Conservation (phyloP, 2,329 filamentous ascomycete species). For the Hypoxylon rubiginosum region DNA sequence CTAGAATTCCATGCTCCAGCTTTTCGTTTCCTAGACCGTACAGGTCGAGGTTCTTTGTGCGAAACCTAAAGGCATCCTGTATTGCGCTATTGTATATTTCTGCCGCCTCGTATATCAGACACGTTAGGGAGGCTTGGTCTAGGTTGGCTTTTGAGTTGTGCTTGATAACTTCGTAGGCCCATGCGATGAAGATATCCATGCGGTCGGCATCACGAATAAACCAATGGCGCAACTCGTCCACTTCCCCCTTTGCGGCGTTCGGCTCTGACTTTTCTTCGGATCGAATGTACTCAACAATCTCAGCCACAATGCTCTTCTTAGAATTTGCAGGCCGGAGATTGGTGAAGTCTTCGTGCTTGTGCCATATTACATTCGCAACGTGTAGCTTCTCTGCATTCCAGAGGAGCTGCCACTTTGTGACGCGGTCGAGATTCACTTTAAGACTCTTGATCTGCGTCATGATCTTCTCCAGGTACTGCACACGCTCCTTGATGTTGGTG, state of each 20-base stretch:
- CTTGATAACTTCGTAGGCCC: slow-evolving; percentile 83
- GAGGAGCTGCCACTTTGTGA: slow-evolving; percentile 83
- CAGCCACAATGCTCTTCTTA: slow-evolving; percentile 78
- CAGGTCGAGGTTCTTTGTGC: slow-evolving; percentile 73
- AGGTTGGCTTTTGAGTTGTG: slow-evolving; percentile 74
- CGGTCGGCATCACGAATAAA: slow-evolving; percentile 82
- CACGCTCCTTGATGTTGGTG: slow-evolving; percentile 80
- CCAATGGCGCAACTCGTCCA: slow-evolving; percentile 86
- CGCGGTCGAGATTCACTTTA: slow-evolving; percentile 74
- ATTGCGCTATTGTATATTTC: slow-evolving; percentile 77
- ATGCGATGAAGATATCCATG: slow-evolving; percentile 81
- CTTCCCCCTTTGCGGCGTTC: slow-evolving; percentile 74
- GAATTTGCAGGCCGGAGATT: slow-evolving; percentile 69
- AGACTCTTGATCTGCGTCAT: slow-evolving; percentile 77
- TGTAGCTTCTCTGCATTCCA: slow-evolving; percentile 92
- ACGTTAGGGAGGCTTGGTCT: slow-evolving; percentile 67
- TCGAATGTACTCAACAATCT: slow-evolving; percentile 81
- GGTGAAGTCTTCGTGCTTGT: slow-evolving; percentile 78
- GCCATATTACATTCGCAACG: slow-evolving; percentile 84
- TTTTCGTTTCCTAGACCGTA: slow-evolving; percentile 81
- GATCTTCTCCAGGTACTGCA: slow-evolving; percentile 80
- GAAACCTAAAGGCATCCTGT: slow-evolving; percentile 76
- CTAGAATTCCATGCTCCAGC: slow-evolving; percentile 74
- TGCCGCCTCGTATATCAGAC: slow-evolving; percentile 76
- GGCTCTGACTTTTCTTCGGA: slow-evolving; percentile 80